These are phyloP conservation scores for Quercus lobata DNA, from an alignment of 331 rosid genomes.

Conservation along the genomic window DNA sequence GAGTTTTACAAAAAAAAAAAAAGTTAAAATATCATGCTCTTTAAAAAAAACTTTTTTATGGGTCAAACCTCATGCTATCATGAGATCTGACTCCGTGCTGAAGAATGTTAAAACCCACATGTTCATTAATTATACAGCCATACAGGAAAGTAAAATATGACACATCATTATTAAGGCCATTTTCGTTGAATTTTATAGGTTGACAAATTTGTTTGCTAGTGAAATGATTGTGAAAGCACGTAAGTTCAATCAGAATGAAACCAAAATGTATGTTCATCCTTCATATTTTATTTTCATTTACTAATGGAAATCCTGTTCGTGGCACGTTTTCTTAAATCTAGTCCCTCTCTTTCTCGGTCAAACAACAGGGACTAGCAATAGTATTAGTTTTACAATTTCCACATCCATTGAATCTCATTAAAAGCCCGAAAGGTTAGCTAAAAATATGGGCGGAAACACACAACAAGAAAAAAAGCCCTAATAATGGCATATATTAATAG, in stretches of 20 bases:
- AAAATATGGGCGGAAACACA: neutral
- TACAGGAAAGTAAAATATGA: neutral
- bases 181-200: neutral
- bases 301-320: too few species aligned
- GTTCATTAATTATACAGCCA: neutral
- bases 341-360: neutral
- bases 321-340: too few species aligned
- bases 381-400: neutral
- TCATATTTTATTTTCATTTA: too few species aligned
- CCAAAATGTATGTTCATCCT: too few species aligned
- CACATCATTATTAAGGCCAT: neutral
- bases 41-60: too few species aligned
- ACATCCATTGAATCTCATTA: neutral
- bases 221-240: neutral
- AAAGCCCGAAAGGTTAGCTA: neutral
- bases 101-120: conserved; percentile 8
- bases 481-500: neutral
- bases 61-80: neutral
- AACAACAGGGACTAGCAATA: conserved; percentile 9
- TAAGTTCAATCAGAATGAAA: neutral
- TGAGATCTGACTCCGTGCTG: neutral
- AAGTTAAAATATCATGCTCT: too few species aligned
- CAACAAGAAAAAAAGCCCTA: neutral
- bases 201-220: neutral
- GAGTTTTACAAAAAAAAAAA: too few species aligned